Evolutionary conservation across 1,284 basidiomycete genomes (phyloP).

Genomic region (Puccinia coronata): DNA sequence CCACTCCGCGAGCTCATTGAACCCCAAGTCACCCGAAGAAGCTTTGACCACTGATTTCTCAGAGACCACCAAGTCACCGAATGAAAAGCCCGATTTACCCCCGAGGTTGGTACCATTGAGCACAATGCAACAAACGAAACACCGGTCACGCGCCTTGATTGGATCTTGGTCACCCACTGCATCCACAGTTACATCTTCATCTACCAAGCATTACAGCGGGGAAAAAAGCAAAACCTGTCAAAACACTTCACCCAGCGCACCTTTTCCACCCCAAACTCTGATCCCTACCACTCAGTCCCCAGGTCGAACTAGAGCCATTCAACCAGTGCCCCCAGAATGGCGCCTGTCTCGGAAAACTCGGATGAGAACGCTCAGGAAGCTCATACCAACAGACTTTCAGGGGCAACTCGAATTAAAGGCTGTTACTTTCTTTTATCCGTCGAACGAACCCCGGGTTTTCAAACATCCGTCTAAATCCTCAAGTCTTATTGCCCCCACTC

Average conservation of each 20-base stretch:
- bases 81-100: conserved; percentile 29
- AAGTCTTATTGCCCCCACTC: background rate
- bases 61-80: background rate
- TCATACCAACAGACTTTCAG: conserved; percentile 56
- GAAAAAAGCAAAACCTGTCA: conserved; percentile 7
- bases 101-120: conserved; percentile 34
- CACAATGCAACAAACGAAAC: conserved; percentile 19
- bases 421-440: conserved; percentile 83
- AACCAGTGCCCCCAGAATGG: background rate
- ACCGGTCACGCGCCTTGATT: background rate
- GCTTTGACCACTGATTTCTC: background rate
- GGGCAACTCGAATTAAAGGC: conserved; percentile 78
- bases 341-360: conserved; percentile 8
- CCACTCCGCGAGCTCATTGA: conserved; percentile 54
- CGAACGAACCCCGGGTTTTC: conserved; percentile 63
- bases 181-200: conserved; percentile 13
- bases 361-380: conserved; percentile 53
- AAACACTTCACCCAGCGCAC: conserved; percentile 43
- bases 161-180: conserved; percentile 34
- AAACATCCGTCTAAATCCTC: conserved; percentile 53
- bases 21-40: conserved; percentile 36
- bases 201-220: background rate
- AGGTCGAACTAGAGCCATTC: conserved; percentile 20
- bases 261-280: conserved; percentile 34
- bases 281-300: conserved; percentile 29